phyloP scores from a whole-genome alignment of 176 grass and related monocot genomes.

The Bonia amplexicaulis region DNA sequence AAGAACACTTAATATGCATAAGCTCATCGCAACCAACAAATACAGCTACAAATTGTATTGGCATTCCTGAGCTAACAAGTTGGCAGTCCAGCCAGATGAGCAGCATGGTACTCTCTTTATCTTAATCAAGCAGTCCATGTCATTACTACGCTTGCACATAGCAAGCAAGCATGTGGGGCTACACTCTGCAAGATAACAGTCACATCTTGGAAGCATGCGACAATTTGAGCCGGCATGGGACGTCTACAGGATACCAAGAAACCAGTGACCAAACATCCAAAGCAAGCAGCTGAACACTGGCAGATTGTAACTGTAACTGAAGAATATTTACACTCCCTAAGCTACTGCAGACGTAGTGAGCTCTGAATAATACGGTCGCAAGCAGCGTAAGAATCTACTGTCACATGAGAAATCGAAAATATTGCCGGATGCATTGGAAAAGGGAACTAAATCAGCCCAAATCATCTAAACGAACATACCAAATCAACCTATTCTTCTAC shows the following conservation, averaged over 20 bases:
- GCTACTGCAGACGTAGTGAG: not conserved
- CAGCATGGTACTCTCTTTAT: not conserved
- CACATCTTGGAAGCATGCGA: conserved; percentile 27
- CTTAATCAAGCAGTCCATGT: conserved; percentile 24
- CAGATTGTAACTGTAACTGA: not conserved
- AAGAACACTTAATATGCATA: not conserved
- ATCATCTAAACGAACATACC: not conserved
- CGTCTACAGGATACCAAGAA: not conserved
- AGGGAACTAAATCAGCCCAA: not conserved
- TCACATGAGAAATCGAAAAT: not conserved
- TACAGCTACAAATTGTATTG: not conserved
- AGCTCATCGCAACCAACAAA: not conserved
- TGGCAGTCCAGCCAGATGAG: not conserved
- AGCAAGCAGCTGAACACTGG: not conserved
- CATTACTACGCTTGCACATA: conserved; percentile 16
- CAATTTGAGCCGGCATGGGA: conserved; percentile 20
- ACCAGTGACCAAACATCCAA: conserved; percentile 7
- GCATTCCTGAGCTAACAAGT: conserved; percentile 16
- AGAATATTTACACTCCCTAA: not conserved
- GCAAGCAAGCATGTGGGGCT: conserved; percentile 28
- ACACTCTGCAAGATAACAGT: conserved; percentile 12
- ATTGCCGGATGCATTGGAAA: not conserved
- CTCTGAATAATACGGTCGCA: not conserved
- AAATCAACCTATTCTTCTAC: not conserved
- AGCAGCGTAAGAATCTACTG: conserved; percentile 8